These are phyloP conservation scores for Mucor indicus DNA, from an alignment of 371 early-diverging fungal species.

Conservation along the genomic window DNA sequence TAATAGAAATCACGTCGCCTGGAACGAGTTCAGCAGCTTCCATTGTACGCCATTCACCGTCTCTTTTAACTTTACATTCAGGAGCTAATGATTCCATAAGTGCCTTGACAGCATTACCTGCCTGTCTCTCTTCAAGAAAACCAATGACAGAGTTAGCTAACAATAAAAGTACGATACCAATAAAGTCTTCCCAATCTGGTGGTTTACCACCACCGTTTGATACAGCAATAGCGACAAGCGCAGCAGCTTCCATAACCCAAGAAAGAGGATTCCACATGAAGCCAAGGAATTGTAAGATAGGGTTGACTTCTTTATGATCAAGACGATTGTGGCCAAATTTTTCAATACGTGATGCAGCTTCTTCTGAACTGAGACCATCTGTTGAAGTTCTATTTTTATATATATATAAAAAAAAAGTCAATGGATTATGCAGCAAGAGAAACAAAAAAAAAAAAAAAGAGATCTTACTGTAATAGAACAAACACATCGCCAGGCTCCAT, in stretches of 20 bases:
- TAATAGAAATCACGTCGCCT: conserved; percentile 66
- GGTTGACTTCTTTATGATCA: conserved; percentile 68
- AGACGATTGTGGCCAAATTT: conserved; percentile 67
- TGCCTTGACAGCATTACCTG: conserved; percentile 66
- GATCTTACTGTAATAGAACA: conserved; percentile 56
- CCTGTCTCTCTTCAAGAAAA: conserved; percentile 72
- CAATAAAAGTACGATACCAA: conserved; percentile 69
- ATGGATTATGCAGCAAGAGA: neutral
- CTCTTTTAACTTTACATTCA: conserved; percentile 58
- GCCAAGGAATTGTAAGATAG: conserved; percentile 73
- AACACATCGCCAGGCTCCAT: conserved; percentile 66
- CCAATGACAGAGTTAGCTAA: conserved; percentile 78
- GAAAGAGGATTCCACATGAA: conserved; percentile 76
- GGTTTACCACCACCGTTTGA: conserved; percentile 59
- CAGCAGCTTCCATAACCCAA: conserved; percentile 72
- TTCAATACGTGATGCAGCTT: conserved; percentile 50
- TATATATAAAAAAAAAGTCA: neutral
- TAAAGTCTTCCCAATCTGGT: conserved; percentile 76
- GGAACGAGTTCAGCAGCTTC: conserved; percentile 55
- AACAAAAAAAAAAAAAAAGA: neutral
- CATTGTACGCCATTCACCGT: conserved; percentile 43
- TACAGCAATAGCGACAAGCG: conserved; percentile 58
- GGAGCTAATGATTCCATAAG: conserved; percentile 68
- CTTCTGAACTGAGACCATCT: conserved; percentile 50
- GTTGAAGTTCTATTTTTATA: conserved; percentile 34